Conservation (phyloP, 2,329 filamentous ascomycete species). For the Trichoderma hamatum region DNA sequence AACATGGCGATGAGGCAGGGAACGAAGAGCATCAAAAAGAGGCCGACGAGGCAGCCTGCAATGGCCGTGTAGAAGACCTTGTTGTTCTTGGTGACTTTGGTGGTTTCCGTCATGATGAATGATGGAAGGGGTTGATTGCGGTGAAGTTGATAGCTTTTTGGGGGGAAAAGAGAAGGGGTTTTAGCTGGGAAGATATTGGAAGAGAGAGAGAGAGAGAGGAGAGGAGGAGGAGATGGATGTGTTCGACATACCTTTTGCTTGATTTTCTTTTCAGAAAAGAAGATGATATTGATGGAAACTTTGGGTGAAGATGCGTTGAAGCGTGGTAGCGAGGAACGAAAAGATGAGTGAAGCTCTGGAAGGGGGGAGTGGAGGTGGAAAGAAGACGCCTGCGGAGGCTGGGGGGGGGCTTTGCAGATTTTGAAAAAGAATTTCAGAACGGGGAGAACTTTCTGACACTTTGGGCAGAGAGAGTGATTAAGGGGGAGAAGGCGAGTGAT, state of each 20-base stretch:
- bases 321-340: background rate
- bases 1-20: slow-evolving; percentile 16
- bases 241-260: background rate
- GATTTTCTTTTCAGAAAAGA: background rate
- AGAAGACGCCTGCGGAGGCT: background rate
- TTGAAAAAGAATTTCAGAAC: background rate
- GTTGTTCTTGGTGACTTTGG: slow-evolving; percentile 2
- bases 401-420: background rate
- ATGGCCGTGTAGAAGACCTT: background rate
- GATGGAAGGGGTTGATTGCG: background rate
- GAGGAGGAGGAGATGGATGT: background rate
- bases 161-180: background rate
- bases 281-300: background rate
- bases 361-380: background rate
- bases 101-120: background rate
- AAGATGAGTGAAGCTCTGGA: background rate
- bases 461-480: background rate
- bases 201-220: background rate
- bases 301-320: background rate
- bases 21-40: slow-evolving; percentile 12
- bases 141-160: background rate
- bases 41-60: background rate
- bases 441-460: background rate
- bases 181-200: background rate
- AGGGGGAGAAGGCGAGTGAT: background rate